Evolutionary conservation across 441 rosid species (phyloP).

Genomic region (Populus hybrid): DNA sequence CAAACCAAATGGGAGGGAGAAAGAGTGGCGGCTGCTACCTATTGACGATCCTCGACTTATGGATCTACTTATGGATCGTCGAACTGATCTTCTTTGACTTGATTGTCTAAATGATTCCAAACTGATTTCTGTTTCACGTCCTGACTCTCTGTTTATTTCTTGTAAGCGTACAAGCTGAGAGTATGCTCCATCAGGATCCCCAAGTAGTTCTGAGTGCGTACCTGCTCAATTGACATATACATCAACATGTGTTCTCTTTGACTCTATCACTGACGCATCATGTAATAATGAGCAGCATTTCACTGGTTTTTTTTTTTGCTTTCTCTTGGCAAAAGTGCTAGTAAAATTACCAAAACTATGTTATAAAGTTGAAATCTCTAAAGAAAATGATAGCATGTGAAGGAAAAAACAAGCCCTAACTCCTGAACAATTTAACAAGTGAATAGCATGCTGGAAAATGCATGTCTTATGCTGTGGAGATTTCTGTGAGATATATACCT

Average conservation of each 20-base stretch:
- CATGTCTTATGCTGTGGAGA: not conserved
- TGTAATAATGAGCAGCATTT: not conserved
- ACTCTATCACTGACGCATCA: not conserved
- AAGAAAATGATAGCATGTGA: not conserved
- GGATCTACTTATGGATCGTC: conserved; percentile 45
- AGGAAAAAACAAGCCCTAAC: not conserved
- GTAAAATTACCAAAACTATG: too few relatives aligned
- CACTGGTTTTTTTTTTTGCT: not conserved
- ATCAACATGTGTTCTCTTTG: not conserved
- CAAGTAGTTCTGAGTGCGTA: too few relatives aligned
- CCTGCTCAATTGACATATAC: not conserved
- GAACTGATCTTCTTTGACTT: conserved; percentile 30
- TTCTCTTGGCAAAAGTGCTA: not conserved
- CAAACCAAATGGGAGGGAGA: conserved; percentile 36
- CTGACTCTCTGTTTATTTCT: not conserved
- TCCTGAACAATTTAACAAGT: not conserved
- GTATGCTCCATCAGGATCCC: too few relatives aligned
- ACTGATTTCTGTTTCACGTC: conserved; percentile 11
- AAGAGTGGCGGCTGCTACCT: conserved; percentile 28
- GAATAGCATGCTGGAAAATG: not conserved
- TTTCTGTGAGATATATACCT: not conserved
- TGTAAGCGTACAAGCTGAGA: too few relatives aligned
- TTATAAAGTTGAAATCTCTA: too few relatives aligned
- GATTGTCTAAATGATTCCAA: conserved; percentile 22
- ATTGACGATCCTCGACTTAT: conserved; percentile 45